Evolutionary conservation across 2,329 filamentous ascomycete species (phyloP).

Genomic region (Elsinoe australis): DNA sequence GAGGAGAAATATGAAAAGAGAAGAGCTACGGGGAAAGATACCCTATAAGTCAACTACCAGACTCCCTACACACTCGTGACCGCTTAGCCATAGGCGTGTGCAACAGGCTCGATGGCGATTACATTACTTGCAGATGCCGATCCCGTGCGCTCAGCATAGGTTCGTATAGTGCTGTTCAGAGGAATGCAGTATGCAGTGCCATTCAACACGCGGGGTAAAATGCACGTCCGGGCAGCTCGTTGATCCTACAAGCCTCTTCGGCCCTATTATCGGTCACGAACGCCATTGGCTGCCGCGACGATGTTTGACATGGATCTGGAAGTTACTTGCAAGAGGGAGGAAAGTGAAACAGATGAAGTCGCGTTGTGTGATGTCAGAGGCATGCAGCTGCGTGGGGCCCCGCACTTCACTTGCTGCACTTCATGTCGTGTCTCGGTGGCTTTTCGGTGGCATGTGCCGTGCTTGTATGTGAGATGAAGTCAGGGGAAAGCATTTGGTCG

Average conservation of each 20-base stretch:
- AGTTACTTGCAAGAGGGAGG: not conserved
- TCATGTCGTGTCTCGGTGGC: not conserved
- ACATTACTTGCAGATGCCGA: too few relatives aligned
- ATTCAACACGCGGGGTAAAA: not conserved
- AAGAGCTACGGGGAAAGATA: not conserved
- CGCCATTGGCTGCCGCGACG: not conserved
- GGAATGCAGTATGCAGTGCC: too few relatives aligned
- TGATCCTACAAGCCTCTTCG: not conserved
- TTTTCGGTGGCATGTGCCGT: too few relatives aligned
- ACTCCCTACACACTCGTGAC: too few relatives aligned
- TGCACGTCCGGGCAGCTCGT: too few relatives aligned
- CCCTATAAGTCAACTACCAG: too few relatives aligned
- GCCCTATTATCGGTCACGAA: not conserved
- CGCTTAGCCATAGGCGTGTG: too few relatives aligned
- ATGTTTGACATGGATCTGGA: slow-evolving; percentile 3
- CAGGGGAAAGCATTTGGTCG: not conserved
- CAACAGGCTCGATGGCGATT: too few relatives aligned
- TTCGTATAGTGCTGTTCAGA: too few relatives aligned
- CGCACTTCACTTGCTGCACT: not conserved
- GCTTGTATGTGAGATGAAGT: not conserved
- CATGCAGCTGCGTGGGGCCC: not conserved
- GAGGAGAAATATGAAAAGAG: not conserved
- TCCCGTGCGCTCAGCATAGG: too few relatives aligned
- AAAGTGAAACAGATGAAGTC: not conserved
- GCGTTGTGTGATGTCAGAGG: slow-evolving; percentile 1